Evolutionary conservation across 1,139 yeast species (phyloP).

Genomic region (Taphrina sp.): DNA sequence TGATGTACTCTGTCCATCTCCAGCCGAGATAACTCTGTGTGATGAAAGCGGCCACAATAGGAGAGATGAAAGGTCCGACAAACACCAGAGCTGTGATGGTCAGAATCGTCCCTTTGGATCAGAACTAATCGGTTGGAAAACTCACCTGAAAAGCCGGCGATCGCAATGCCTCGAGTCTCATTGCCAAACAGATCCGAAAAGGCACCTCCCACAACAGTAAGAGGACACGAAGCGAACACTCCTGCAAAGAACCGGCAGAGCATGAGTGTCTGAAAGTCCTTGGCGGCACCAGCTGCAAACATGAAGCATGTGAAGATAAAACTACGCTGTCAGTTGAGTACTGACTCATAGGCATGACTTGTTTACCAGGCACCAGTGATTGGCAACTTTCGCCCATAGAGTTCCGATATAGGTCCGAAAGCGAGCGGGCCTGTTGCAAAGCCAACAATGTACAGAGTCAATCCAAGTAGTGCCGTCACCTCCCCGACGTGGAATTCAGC

Average conservation of each 20-base stretch:
- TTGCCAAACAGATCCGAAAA: constrained; percentile 69
- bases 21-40: constrained; percentile 62
- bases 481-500: constrained; percentile 53
- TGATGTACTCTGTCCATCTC: constrained; percentile 60
- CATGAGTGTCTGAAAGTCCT: constrained; percentile 52
- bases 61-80: constrained; percentile 71
- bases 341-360: too few relatives aligned
- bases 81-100: constrained; percentile 42
- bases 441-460: constrained; percentile 48
- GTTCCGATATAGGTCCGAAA: constrained; percentile 66
- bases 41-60: constrained; percentile 75
- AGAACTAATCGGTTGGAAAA: too few relatives aligned
- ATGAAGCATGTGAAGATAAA: constrained; percentile 58
- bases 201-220: constrained; percentile 88
- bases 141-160: too few relatives aligned
- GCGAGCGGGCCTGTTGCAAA: constrained; percentile 40
- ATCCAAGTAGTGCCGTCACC: constrained; percentile 60
- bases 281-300: constrained; percentile 59
- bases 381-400: constrained; percentile 51
- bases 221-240: constrained; percentile 75
- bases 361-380: constrained; percentile 12
- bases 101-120: too few relatives aligned
- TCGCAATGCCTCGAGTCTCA: constrained; percentile 62
- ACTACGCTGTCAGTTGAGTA: too few relatives aligned
- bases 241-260: constrained; percentile 80